These are phyloP conservation scores for Ascochyta lentis DNA, from an alignment of 2,329 filamentous ascomycete species.

Conservation along the genomic window DNA sequence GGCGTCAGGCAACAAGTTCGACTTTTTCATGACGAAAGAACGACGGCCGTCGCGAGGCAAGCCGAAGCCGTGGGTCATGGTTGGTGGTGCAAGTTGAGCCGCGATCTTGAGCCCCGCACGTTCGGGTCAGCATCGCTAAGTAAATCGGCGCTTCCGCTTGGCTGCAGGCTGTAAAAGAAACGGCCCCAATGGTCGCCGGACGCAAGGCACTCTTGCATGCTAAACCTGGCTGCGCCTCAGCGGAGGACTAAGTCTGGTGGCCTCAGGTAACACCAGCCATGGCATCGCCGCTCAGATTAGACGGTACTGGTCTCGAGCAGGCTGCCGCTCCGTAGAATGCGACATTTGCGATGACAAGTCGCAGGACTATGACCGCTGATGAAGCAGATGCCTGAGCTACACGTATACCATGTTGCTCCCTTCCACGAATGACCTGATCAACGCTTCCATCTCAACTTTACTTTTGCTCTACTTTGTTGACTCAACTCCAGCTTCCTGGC, in stretches of 20 bases:
- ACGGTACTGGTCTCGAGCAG: neutral
- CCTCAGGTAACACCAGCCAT: neutral
- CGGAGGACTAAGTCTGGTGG: slow-evolving; percentile 2
- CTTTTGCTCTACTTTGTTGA: neutral
- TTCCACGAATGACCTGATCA: neutral
- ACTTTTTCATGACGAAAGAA: neutral
- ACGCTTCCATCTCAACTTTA: neutral
- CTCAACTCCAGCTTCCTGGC: neutral
- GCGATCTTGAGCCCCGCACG: slow-evolving; percentile 6
- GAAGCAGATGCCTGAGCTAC: neutral
- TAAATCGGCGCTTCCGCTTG: neutral
- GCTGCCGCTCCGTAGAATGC: neutral
- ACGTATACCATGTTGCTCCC: neutral
- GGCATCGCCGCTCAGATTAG: neutral
- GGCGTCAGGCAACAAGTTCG: neutral
- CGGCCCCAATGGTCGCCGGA: slow-evolving; percentile 2
- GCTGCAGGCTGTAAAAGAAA: slow-evolving; percentile 9
- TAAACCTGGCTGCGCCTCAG: slow-evolving; percentile 5
- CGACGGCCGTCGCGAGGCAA: neutral
- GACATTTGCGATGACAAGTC: neutral
- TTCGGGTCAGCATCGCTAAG: slow-evolving; percentile 16
- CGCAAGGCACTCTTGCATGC: slow-evolving; percentile 8
- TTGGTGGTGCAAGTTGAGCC: slow-evolving; percentile 11
- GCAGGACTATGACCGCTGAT: neutral
- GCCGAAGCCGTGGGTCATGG: slow-evolving; percentile 1